Conservation (phyloP, 1,284 basidiomycete species). For the Malassezia equina region DNA sequence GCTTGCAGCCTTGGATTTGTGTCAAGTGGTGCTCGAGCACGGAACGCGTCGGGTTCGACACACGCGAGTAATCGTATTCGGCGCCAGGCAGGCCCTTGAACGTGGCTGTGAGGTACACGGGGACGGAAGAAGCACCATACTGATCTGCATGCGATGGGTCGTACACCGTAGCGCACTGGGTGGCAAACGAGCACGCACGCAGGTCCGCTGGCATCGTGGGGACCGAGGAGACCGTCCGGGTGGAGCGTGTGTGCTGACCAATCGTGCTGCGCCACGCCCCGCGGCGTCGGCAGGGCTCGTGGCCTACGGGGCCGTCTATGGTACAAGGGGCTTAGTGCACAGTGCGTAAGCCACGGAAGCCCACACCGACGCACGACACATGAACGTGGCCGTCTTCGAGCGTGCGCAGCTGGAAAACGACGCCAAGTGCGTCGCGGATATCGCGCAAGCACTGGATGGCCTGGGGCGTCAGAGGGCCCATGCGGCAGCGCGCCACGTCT, state of each 20-base stretch:
- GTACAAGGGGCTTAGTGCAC: conserved; percentile 6
- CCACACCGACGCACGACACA: conserved; percentile 36
- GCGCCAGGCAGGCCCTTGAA: conserved; percentile 88
- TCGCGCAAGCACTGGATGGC: conserved; percentile 86
- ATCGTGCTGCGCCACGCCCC: neutral
- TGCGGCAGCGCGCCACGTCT: conserved; percentile 78
- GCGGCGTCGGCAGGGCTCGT: neutral
- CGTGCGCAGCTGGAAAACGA: conserved; percentile 52
- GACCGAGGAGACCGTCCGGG: neutral
- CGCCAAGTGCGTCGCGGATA: conserved; percentile 67
- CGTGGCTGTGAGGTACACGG: conserved; percentile 94
- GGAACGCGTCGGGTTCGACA: conserved; percentile 83
- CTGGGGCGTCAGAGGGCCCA: conserved; percentile 63
- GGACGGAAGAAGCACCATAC: conserved; percentile 82
- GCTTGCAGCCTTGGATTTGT: conserved; percentile 51
- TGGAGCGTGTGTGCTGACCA: neutral
- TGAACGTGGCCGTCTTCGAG: conserved; percentile 17
- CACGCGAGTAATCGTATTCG: conserved; percentile 81
- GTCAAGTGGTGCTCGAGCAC: conserved; percentile 46
- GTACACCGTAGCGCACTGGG: conserved; percentile 84
- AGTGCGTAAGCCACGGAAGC: conserved; percentile 36
- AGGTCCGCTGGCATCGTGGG: conserved; percentile 5
- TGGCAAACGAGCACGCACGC: conserved; percentile 53
- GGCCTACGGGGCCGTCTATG: neutral
- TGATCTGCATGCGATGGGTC: conserved; percentile 77